phyloP scores from a whole-genome alignment of 345 rosid species.

The Citrus inodora region DNA sequence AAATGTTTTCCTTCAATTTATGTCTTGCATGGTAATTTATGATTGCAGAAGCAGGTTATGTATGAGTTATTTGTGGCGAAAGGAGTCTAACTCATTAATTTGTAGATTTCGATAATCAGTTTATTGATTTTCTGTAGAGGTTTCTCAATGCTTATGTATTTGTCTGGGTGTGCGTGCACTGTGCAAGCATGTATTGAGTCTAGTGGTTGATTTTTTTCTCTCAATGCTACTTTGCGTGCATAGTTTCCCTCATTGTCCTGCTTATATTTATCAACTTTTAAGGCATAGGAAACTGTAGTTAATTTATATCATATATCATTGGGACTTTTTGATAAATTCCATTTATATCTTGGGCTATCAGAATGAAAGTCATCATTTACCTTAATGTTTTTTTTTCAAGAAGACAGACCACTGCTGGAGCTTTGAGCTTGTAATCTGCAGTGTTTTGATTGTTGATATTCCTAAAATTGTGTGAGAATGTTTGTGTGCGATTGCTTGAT shows the following conservation, averaged over 20 bases:
- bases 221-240: background rate
- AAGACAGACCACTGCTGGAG: background rate
- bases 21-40: background rate
- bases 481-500: background rate
- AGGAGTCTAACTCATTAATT: background rate
- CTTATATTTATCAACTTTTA: background rate
- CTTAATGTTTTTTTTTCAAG: background rate
- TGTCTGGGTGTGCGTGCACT: background rate
- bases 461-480: background rate
- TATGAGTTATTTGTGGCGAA: background rate
- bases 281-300: background rate
- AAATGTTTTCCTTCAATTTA: background rate
- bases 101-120: background rate
- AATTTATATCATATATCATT: background rate
- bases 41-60: background rate
- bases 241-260: background rate
- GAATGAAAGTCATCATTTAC: background rate
- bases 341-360: background rate
- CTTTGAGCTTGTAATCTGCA: background rate
- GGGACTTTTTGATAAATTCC: background rate
- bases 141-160: background rate
- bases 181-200: slow-evolving; percentile 1
- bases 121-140: background rate
- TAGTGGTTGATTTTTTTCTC: background rate
- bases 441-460: background rate